phyloP scores from a whole-genome alignment of 2,329 filamentous ascomycete species.

The Botrytis deweyae region DNA sequence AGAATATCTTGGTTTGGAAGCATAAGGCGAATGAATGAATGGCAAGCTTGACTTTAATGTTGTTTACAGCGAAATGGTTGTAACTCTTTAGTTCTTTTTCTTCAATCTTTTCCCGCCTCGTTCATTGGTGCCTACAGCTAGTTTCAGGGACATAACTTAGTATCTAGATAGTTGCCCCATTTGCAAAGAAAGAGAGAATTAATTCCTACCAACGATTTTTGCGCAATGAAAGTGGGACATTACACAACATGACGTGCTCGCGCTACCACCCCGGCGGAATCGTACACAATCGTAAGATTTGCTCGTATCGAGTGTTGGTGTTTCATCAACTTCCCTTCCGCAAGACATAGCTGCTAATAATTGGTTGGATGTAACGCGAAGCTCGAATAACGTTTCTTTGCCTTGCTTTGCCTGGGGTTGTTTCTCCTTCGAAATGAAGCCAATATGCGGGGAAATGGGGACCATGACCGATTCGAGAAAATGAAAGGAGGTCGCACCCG shows the following conservation, averaged over 20 bases:
- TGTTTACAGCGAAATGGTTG: constrained; percentile 21
- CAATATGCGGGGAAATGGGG: not conserved
- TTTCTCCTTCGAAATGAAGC: not conserved
- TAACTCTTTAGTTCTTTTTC: constrained; percentile 23
- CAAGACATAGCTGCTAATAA: not conserved
- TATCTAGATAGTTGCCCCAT: constrained; percentile 18
- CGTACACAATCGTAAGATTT: constrained; percentile 18
- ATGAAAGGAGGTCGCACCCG: not conserved
- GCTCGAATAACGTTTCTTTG: constrained; percentile 1
- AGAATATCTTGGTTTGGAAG: constrained; percentile 21
- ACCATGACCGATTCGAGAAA: not conserved
- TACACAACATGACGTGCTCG: constrained; percentile 11
- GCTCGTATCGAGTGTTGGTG: constrained; percentile 12
- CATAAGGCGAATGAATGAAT: constrained; percentile 30
- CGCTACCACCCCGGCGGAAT: constrained; percentile 5
- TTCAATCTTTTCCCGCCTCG: constrained; percentile 23
- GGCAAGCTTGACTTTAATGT: constrained; percentile 12
- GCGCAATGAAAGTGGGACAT: not conserved
- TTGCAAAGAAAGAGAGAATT: not conserved
- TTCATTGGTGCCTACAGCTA: constrained; percentile 9
- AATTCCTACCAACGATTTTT: not conserved
- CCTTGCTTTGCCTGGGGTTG: not conserved
- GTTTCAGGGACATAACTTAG: constrained; percentile 1
- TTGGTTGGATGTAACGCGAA: not conserved
- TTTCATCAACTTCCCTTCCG: constrained; percentile 13